These are phyloP conservation scores for Leccinum truebloodii DNA, from an alignment of 768 basidiomycete species.

Conservation along the genomic window DNA sequence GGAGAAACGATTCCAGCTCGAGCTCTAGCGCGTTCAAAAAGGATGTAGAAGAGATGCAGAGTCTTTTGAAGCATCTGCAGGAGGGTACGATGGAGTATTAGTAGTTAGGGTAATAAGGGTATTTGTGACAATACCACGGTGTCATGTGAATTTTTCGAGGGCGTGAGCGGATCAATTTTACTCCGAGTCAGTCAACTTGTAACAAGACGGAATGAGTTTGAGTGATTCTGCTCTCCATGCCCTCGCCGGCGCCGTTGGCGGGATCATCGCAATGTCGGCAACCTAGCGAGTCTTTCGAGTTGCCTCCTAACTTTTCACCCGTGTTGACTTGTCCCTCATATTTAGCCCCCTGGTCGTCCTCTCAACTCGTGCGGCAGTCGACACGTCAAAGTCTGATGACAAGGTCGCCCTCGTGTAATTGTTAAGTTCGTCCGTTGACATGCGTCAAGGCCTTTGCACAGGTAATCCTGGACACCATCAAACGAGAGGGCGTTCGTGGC, in stretches of 20 bases:
- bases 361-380: conserved; percentile 91
- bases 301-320: neutral
- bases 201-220: conserved; percentile 16
- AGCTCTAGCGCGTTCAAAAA: conserved; percentile 63
- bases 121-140: neutral
- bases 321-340: conserved; percentile 3
- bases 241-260: conserved; percentile 86
- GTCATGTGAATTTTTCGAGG: conserved; percentile 18
- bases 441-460: conserved; percentile 57
- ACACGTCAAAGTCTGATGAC: conserved; percentile 67
- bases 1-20: conserved; percentile 40
- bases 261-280: conserved; percentile 87
- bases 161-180: no score
- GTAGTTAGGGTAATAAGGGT: conserved; percentile 4
- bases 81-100: conserved; percentile 23
- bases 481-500: conserved; percentile 80
- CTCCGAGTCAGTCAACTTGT: neutral
- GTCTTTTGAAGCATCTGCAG: conserved; percentile 49
- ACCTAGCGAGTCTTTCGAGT: conserved; percentile 63
- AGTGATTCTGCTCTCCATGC: conserved; percentile 86
- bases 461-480: conserved; percentile 72
- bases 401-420: conserved; percentile 50
- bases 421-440: conserved; percentile 2
- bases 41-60: conserved; percentile 74
- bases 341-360: conserved; percentile 86